Base-by-base conservation (phyloP, 75 land plant species). In the Gnetum montanum region DNA sequence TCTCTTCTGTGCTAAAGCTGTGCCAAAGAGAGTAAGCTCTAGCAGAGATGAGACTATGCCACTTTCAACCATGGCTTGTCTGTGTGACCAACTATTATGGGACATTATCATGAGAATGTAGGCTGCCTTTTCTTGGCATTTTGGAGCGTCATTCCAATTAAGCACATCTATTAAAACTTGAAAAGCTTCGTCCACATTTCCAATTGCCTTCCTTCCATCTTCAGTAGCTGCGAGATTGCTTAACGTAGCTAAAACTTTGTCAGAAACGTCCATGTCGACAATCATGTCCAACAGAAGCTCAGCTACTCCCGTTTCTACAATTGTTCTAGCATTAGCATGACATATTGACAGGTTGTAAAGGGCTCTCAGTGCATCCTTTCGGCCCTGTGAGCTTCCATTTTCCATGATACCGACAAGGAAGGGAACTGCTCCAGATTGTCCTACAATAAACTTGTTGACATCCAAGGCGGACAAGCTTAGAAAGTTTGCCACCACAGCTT, bases 81-180 rank as follows among this genome's bases (percentile, higher is more conserved):
- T 67, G 31, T 78, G 78, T 6, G 68, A 64, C 49, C 49, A 71
- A 18, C 71, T 56, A 45, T 84, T 88, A 51, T 92, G 97, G 0
- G 90, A 88, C 60, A 88, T 60, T 60, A 92, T 75, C 97, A 92
- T 88, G 25, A 92, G 67, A 16, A 88, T 51, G 60, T 88, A 88
- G n/a, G 74, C 70, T n/a, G 81, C 85, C 50, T 77, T 72, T 70
- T 92, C 97, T 61, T 92, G 97, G 61, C 95, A 88, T 58, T 67
- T 78, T 0, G 85, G 70, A 6, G 73, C 64, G 34, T 86, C 83
- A 6, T n/a, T 66, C 89, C 89, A 88, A 16, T 60, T 62, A 37
- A 92, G 66, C 12, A 69, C 83, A 59, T 78, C 88, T 22, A 90
- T 51, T 23, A 88, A 56, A 24, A 76, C 61, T 10, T 79, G 75